Base-by-base conservation (phyloP, 2,329 filamentous ascomycete species). In the Fusarium penzigii region DNA sequence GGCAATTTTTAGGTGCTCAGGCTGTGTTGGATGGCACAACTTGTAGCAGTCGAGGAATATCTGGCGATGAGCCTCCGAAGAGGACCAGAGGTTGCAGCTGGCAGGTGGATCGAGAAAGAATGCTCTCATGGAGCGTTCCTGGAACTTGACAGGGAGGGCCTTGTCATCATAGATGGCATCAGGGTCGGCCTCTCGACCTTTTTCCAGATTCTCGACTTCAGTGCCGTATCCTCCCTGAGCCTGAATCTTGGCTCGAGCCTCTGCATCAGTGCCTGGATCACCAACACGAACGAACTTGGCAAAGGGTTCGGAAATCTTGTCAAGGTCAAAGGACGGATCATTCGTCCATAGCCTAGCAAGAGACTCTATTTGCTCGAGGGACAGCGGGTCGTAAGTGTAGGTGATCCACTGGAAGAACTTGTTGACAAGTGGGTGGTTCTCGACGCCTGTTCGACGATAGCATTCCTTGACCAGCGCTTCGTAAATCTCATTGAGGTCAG, bases 401-500 rank as follows among this genome's bases (percentile, higher is more conserved):
- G 67, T 61, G 1, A 66, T 43, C 65, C 69, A 70, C 12, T 63
- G 61, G 0, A 71, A 57, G 0, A 70, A 49, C 1, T 54, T 49
- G 3, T 56, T 53, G 1, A 64, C 56, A 1, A 67, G 32, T 1
- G 55, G 11, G 32, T 65, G 56, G 3, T 59, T 57, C 0, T 52
- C 52, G 2, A 39, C 20, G 0, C 53, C 56, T 17, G 62, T 65
- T 1, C 63, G 58, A 2, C 64, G 64, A 13, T 66, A 57, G 13
- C 63, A 68, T 14, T 68, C 65, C 0, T 50, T 56, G 1, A 70
- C 44, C 5, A 63, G 46, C 0, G 44, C 53, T 17, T 66, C 61
- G 36, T 71, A 72, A 7, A 71, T 36, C 0, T 50, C 64, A 29
- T 68, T 39, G 2, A 68, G 59, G 0, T 48, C 55, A 1, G 57